Evolutionary conservation across 305 asterid genomes (phyloP).

Genomic region (Ilex paraguariensis): DNA sequence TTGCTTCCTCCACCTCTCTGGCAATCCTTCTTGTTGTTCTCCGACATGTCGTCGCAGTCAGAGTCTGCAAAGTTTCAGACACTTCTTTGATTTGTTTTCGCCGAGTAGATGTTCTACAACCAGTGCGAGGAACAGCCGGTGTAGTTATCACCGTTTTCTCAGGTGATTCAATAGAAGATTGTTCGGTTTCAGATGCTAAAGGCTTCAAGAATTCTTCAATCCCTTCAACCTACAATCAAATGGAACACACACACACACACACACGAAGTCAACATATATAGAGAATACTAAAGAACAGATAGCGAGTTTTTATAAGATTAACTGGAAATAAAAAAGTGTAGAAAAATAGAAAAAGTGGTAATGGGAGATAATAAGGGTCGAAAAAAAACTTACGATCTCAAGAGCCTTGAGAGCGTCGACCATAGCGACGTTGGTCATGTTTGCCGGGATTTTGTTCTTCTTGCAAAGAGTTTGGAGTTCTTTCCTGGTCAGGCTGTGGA

Average conservation of each 20-base stretch:
- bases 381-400: constrained; percentile 23
- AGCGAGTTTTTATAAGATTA: neutral
- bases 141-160: constrained; percentile 42
- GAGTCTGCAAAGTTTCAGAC: constrained; percentile 26
- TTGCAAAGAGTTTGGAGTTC: constrained; percentile 71
- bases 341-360: neutral
- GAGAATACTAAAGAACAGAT: neutral
- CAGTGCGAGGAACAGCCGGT: constrained; percentile 45
- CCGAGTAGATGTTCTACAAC: constrained; percentile 39
- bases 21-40: constrained; percentile 38
- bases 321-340: neutral
- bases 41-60: constrained; percentile 39
- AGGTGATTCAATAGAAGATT: constrained; percentile 48
- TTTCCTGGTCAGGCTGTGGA: constrained; percentile 53
- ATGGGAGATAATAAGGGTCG: too few species aligned
- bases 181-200: constrained; percentile 35
- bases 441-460: constrained; percentile 64
- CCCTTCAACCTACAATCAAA: constrained; percentile 59
- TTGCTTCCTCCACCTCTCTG: constrained; percentile 21
- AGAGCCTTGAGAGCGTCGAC: constrained; percentile 58
- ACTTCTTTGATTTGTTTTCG: constrained; percentile 33
- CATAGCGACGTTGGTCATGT: constrained; percentile 60
- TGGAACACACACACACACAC: neutral
- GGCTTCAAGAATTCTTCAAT: constrained; percentile 45
- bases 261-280: neutral